These are phyloP conservation scores for Drechslerella dactyloides DNA, from an alignment of 2,329 filamentous ascomycete genomes.

Conservation along the genomic window DNA sequence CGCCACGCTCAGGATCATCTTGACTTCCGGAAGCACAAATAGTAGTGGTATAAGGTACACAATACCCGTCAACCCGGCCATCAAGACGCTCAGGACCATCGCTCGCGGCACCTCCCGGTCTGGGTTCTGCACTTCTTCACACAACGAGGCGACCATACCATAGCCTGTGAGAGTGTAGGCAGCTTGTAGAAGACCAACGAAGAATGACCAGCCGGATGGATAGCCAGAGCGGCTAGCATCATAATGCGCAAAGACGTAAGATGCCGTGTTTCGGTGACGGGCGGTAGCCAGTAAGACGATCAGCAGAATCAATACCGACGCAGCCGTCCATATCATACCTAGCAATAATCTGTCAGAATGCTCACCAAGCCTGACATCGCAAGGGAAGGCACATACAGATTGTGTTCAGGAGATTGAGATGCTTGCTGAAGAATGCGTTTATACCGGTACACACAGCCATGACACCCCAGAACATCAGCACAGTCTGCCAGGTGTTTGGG, in stretches of 20 bases:
- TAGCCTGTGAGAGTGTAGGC: constrained; percentile 70
- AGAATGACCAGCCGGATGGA: constrained; percentile 74
- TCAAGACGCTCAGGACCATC: constrained; percentile 72
- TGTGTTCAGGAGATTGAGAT: constrained; percentile 73
- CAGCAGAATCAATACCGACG: constrained; percentile 65
- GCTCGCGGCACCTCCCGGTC: constrained; percentile 73
- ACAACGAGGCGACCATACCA: constrained; percentile 75
- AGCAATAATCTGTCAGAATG: not conserved
- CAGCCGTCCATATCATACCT: constrained; percentile 65
- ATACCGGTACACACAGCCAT: constrained; percentile 70
- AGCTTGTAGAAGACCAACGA: constrained; percentile 70
- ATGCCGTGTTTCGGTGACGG: constrained; percentile 64
- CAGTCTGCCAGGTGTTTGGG: constrained; percentile 72
- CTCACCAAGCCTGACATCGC: not conserved
- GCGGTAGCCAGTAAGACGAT: constrained; percentile 68
- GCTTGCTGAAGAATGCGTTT: constrained; percentile 69
- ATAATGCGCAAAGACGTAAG: constrained; percentile 73
- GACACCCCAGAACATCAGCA: constrained; percentile 74
- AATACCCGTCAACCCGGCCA: constrained; percentile 70
- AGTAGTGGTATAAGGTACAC: constrained; percentile 75
- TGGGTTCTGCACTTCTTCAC: constrained; percentile 73
- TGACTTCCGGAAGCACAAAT: constrained; percentile 74
- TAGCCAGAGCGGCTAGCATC: constrained; percentile 71
- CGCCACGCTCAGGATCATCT: constrained; percentile 68
- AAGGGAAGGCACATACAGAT: constrained; percentile 67